Evolutionary conservation across 768 basidiomycete species (phyloP).

Genomic region (Trametes cinnabarina): DNA sequence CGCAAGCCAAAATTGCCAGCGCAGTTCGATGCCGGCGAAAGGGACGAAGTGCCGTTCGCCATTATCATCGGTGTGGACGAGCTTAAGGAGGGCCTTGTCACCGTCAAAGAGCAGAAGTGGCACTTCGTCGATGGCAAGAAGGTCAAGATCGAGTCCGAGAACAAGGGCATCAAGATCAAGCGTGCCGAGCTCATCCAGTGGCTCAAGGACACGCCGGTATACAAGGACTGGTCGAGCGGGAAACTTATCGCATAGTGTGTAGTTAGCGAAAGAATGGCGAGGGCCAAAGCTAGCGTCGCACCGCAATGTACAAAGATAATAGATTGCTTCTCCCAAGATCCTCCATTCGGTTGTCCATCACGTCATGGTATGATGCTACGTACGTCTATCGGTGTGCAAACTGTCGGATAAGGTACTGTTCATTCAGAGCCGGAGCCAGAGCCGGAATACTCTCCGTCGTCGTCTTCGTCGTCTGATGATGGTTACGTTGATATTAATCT

Average conservation of each 20-base stretch:
- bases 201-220: conserved; percentile 32
- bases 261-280: neutral
- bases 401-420: conserved; percentile 23
- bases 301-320: conserved; percentile 15
- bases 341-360: neutral
- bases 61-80: conserved; percentile 90
- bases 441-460: conserved; percentile 29
- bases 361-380: neutral
- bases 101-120: conserved; percentile 91
- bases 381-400: neutral
- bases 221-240: conserved; percentile 33
- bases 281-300: neutral
- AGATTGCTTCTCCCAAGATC: conserved; percentile 2
- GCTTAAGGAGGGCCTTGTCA: conserved; percentile 76
- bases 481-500: too few species aligned
- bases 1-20: conserved; percentile 82
- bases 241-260: conserved; percentile 21
- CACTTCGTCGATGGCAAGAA: conserved; percentile 72
- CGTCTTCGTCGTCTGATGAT: conserved; percentile 28
- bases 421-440: conserved; percentile 31
- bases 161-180: conserved; percentile 47
- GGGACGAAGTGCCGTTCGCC: conserved; percentile 89
- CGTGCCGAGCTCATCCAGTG: conserved; percentile 34
- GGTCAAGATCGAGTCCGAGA: conserved; percentile 47
- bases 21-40: conserved; percentile 90